A percentile compares a stretch with the other conserved stretches of the same genome.
These are phyloP conservation scores for Wickerhamomyces alni DNA, from an alignment of 805 yeast species.

Conservation along the genomic window DNA sequence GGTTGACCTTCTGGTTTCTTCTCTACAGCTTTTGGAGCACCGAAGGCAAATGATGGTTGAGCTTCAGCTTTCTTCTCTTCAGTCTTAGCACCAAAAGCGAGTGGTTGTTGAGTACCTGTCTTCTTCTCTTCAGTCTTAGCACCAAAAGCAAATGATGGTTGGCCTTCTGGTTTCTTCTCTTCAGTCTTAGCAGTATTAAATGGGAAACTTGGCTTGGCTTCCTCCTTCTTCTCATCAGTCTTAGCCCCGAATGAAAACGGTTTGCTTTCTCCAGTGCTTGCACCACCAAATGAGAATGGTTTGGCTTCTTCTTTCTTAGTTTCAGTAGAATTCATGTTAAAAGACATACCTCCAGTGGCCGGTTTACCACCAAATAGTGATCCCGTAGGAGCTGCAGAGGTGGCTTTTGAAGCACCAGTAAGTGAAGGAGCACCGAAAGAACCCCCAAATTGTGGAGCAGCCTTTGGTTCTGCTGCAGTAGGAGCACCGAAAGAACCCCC, in stretches of 20 bases:
- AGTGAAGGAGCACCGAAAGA: not conserved
- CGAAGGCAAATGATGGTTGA: constrained; percentile 14
- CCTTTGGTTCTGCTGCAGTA: constrained; percentile 2
- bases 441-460: too few relatives aligned
- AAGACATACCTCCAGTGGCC: too few relatives aligned
- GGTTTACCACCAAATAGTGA: too few relatives aligned
- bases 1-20: constrained; percentile 1
- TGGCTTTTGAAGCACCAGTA: not conserved
- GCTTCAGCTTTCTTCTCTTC: constrained; percentile 4
- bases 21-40: constrained; percentile 11
- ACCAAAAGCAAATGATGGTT: constrained; percentile 8
- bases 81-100: constrained; percentile 19
- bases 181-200: too few relatives aligned
- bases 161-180: not conserved
- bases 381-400: constrained; percentile 16
- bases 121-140: constrained; percentile 1
- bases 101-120: constrained; percentile 6
- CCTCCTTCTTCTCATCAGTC: too few relatives aligned
- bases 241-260: not conserved
- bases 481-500: not conserved
- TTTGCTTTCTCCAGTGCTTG: constrained; percentile 2
- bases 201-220: too few relatives aligned
- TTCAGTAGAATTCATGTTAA: too few relatives aligned
- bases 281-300: constrained; percentile 14
- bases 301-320: constrained; percentile 9